A percentile compares a stretch with the other conserved stretches of the same genome.
Conservation (phyloP, 2,329 filamentous ascomycete species). For the Calonectria honghensis region DNA sequence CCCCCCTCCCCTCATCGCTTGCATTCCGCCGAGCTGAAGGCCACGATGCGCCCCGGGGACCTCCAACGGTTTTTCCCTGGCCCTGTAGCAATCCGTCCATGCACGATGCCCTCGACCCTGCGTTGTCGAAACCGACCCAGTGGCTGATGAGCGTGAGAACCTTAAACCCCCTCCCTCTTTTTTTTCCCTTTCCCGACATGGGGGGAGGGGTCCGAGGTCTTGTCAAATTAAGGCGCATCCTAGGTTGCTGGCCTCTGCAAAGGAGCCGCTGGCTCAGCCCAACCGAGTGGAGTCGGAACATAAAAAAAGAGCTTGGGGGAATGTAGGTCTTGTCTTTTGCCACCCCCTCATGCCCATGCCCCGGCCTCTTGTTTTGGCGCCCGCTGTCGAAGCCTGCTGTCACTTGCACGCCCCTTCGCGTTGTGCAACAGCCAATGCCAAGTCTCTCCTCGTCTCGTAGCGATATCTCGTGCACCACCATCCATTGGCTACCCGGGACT, state of each 20-base stretch:
- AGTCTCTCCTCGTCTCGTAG: constrained; percentile 1
- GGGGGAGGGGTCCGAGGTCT: background rate
- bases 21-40: constrained; percentile 20
- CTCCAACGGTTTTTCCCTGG: constrained; percentile 16
- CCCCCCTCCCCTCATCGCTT: background rate
- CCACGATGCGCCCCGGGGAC: constrained; percentile 11
- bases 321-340: background rate
- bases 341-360: constrained; percentile 4
- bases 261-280: constrained; percentile 12
- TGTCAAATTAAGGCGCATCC: constrained; percentile 23
- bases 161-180: constrained; percentile 51
- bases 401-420: background rate
- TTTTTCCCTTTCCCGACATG: background rate
- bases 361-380: background rate
- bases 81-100: constrained; percentile 32
- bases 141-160: constrained; percentile 57
- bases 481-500: constrained; percentile 17
- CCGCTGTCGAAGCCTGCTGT: background rate
- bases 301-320: background rate
- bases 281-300: background rate
- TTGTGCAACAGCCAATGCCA: constrained; percentile 29
- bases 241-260: background rate
- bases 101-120: constrained; percentile 10
- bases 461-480: constrained; percentile 18
- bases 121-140: constrained; percentile 41